Base-by-base conservation (phyloP, 306 rosid species). In the Begonia fuchsioides region DNA sequence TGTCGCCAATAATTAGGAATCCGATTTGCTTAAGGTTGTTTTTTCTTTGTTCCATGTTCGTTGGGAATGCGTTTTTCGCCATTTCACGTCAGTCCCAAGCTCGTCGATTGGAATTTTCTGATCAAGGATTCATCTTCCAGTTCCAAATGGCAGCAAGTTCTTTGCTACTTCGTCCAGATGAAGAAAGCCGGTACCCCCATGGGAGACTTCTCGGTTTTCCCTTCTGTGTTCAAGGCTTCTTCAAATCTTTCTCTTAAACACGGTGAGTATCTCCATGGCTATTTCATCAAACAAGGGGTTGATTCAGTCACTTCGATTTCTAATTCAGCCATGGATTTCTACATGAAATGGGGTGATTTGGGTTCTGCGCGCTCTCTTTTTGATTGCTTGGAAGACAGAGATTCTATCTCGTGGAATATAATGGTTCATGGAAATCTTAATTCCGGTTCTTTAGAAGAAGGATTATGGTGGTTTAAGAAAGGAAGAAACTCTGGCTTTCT, bases 351-450 rank as follows among this genome's bases (percentile, higher is more conserved):
- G n/a, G 63, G 66, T 7, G 58, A 57, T 12, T 18, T 62, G 41
- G 53, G 52, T 61, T 66, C 68, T 57, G 71, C 77, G 9, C 45
- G 51, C 10, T n/a, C n/a, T 20, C 61, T 65, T 51, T 75, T 71
- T 11, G 43, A 53, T 17, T 44, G 57, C 50, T 47, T 53, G 64
- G 54, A 12, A 10, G 38, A 15, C 49, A 63, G 53, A 49, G 77
- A 75, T 47, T 61, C 67, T 11, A 61, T 75, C 26, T 66, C 77
- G 58, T 70, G 77, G 81, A 75, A 75, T 49, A 64, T 70, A 40
- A 54, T 71, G 60, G 63, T 63, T 12, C 44, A 43, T 64, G 77
- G 72, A 32, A 32, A 44, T 48, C 72, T 75, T 54, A 63, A 44
- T 39, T 50, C 51, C 47, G 72, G 74, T 15, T 40, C 32, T 50